phyloP scores from a whole-genome alignment of 768 basidiomycete species.

The Suillus weaverae region DNA sequence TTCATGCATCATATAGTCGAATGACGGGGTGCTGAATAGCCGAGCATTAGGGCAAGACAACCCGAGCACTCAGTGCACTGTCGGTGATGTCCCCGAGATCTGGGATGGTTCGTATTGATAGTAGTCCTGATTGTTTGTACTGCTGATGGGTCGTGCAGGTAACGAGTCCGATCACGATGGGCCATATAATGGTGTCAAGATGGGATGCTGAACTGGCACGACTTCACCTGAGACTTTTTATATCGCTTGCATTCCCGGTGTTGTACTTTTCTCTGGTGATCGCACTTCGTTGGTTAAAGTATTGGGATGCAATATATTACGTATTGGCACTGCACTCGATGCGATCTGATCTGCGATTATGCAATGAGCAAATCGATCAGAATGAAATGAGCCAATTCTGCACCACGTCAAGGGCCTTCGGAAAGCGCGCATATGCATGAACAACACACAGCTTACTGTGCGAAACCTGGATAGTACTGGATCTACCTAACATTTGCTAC shows the following conservation, averaged over 20 bases:
- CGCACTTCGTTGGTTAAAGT: background rate
- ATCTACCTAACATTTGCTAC: background rate
- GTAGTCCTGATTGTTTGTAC: background rate
- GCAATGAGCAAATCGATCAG: background rate
- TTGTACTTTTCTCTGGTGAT: background rate
- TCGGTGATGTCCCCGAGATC: constrained; percentile 37
- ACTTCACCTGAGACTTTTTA: background rate
- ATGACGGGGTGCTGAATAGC: background rate
- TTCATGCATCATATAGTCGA: background rate
- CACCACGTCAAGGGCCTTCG: background rate
- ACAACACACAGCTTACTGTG: background rate
- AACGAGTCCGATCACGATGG: constrained; percentile 47
- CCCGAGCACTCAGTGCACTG: constrained; percentile 34
- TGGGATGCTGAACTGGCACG: constrained; percentile 15
- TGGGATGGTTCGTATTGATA: constrained; percentile 29
- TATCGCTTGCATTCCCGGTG: background rate
- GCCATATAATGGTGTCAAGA: constrained; percentile 31
- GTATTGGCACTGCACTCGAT: background rate
- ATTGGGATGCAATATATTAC: background rate
- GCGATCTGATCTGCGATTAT: background rate
- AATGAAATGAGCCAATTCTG: background rate
- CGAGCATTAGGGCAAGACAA: constrained; percentile 57
- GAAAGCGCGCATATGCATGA: background rate
- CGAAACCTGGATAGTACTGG: background rate
- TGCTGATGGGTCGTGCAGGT: constrained; percentile 15